Evolutionary conservation across 208 protist genomes (phyloP), one percentile per base, ranked within the genome.

Genomic region (Trypanosoma caninum): DNA sequence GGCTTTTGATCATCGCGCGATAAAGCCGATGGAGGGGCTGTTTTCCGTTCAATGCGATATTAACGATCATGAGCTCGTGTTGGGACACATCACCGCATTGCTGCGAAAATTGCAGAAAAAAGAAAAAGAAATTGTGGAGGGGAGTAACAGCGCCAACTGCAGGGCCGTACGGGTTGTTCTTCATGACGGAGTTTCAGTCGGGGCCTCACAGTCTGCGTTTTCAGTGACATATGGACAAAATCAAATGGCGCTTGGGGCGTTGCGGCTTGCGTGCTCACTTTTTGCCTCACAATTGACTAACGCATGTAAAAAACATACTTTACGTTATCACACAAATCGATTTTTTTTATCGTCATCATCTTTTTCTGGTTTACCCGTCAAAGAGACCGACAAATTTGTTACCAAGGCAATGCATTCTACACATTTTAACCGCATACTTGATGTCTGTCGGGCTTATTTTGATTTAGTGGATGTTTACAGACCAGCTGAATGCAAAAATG

Each of bases 141-240:
- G n/a, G n/a, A n/a, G n/a, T n/a, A n/a, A n/a, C n/a, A n/a, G n/a
- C 6, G 41, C 14, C 4, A 28, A 22, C 13, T 20, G 48, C 20
- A 65, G 71, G 37, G 28, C 44, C n/a, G 70, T 91, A 33, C 40
- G 81, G 8, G 68, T 75, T 14, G 76, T 89, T 25, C 66, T 89
- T 13, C 80, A 91, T 59, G 81, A 91, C 58, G 81, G 84, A 11
- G 84, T 91, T 0, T 89, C 80, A n/a, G 79, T 89, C 27, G 72
- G 76, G 40, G 70, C 72, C 45, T 67, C 69, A 13, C 80, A 91
- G 42, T 73, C 71, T 27, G 61, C 67, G 44, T 81, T 79, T 56
- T 88, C 84, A 10, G 76, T 87, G 31, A 87, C 76, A 8, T 91
- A 91, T 66, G 81, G 73, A 9, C 84, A 91, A 63, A 84, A 77